Percentiles rank a stretch among this genome's conserved stretches.
These are phyloP conservation scores for Entelexis sorbosivorans DNA, from an alignment of 1,139 yeast genomes.

Conservation along the genomic window DNA sequence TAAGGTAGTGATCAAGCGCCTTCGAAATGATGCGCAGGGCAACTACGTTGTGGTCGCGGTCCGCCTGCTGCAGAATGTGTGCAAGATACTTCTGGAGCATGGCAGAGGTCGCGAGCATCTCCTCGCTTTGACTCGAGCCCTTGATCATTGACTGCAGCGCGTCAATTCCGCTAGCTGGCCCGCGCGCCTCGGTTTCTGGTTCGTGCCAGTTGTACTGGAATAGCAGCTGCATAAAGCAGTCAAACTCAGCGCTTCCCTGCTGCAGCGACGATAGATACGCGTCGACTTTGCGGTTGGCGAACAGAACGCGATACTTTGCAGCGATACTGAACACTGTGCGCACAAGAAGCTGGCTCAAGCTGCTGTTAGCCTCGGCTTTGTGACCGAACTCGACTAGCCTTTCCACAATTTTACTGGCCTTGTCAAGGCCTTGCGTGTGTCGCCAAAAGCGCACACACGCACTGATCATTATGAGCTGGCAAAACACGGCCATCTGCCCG, in stretches of 20 bases:
- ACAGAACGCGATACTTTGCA: constrained; percentile 2
- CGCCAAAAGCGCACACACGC: constrained; percentile 15
- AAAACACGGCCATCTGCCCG: background rate
- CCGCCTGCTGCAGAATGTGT: constrained; percentile 4
- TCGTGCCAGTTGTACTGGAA: constrained; percentile 8
- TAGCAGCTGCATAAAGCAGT: constrained; percentile 8
- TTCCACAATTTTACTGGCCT: background rate
- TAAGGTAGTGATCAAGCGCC: constrained; percentile 14
- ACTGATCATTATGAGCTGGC: constrained; percentile 4
- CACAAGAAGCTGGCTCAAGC: constrained; percentile 1
- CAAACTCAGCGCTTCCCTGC: constrained; percentile 1
- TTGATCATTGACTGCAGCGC: background rate
- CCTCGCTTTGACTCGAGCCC: background rate
- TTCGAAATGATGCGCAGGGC: constrained; percentile 14
- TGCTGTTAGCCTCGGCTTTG: background rate
- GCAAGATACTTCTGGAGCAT: constrained; percentile 14
- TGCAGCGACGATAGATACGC: background rate
- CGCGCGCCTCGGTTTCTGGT: background rate
- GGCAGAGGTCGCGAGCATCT: background rate
- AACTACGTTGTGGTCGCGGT: constrained; percentile 1
- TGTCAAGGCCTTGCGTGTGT: background rate
- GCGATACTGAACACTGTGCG: constrained; percentile 12
- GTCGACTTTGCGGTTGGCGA: constrained; percentile 6
- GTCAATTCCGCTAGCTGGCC: background rate
- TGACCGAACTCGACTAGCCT: background rate